Base-by-base conservation (phyloP, 108 stramenopile genomes). In the Cyclotella kingstonii region DNA sequence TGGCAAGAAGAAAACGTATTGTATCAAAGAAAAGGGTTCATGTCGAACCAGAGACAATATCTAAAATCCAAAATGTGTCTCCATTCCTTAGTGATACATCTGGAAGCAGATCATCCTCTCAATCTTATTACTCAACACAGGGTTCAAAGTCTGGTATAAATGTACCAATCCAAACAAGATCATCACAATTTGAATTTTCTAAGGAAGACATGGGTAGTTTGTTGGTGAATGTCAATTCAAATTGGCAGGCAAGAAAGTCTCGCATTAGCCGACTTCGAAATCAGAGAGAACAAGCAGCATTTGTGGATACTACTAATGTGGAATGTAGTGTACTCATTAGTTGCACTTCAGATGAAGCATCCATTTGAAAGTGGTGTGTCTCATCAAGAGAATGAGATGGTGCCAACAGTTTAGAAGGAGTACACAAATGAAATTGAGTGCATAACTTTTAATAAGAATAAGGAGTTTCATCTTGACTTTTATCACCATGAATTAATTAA, bases 171-270 rank as follows among this genome's bases (percentile, higher is more conserved):
- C 23, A 18, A 51, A 51, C 1, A 11, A 30, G 18, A 0, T 5
- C 25, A 51, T 18, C 31, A 31, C 1, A 18, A 26, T 18, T 18
- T 50, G 23, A n/a, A 26, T 14, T 10, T 19, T 27, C 36, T 2
- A 46, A 34, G 29, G 45, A 28, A 47, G 40, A 34, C 41, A 52
- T 55, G 27, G 44, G 9, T 46, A 36, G 53, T 34, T 26, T 31
- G 12, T 45, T 29, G 33, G 18, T 11, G 48, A 54, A 19, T 21
- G 55, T 23, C 12, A 42, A 51, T 33, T 23, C 36, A 8, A 58
- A 63, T 3, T 74, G 73, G 73, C 73, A 66, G 39, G 73, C 73
- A 22, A 58, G 73, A 34, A 64, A 74, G 7, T 57, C 52, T 12
- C 39, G 73, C 42, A 59, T 74, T 57, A 48, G 36, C 19, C 57